Base-by-base conservation (phyloP, 768 basidiomycete species). In the Thelephora aurantiotincta region DNA sequence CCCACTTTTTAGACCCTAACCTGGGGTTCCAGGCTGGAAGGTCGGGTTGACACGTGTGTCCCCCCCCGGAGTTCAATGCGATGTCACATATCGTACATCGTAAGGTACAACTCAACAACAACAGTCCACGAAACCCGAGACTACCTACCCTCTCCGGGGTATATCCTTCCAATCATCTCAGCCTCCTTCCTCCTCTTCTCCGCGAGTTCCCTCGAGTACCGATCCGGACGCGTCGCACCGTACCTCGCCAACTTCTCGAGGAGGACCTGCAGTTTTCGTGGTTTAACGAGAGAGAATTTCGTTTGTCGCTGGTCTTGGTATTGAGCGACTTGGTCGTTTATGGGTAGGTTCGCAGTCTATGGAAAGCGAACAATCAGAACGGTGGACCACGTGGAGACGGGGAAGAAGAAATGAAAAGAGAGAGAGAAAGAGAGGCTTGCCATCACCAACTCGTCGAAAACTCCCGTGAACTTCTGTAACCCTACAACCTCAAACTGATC, bases 401-500 rank as follows among this genome's bases (percentile, higher is more conserved):
- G 35, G 38, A 13, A 0, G 52, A 33, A 1, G 48, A 44, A 19
- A 3, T 19, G 33, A 38, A 19, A n/a, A 37, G 23, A 47, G 37
- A 37, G 23, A 47, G 37, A 9, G 26, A 30, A 30, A 30, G 26
- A 9, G 26, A 9, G 26, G 68, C 79, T 60, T 62, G 90, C 92
- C 53, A 75, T 65, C 45, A 81, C 83, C 50, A 97, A 66, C 60
- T 94, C 91, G 18, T 71, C 63, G 61, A 97, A 94, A 13, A 80
- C 80, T 11, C 75, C 65, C 46, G 70, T 72, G 19, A 93, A 69
- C 59, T 87, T 79, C 1, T 72, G 65, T 56, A 83, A 73, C 18
- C 82, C 87, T 47, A 84, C 80, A 41, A 79, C 68, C 55, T 77
- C 79, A 53, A 93, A 75, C 55, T 91, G 86, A n/a, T 78, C 77